Base-by-base conservation (phyloP, 2,329 filamentous ascomycete species). In the Diaporthe humulicola region DNA sequence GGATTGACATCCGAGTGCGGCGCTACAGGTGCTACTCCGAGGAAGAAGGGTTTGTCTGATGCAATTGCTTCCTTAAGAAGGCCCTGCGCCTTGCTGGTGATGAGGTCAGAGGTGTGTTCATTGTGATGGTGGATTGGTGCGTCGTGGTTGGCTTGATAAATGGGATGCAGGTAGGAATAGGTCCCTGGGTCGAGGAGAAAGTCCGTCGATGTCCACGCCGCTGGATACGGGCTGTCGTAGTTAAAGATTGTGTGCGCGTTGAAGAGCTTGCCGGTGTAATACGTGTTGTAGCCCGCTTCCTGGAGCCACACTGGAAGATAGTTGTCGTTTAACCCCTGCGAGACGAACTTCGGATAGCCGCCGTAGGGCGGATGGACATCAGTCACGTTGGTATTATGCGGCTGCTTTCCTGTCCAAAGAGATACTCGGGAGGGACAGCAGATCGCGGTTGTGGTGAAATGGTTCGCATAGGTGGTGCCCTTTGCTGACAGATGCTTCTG, bases 351-450 rank as follows among this genome's bases (percentile, higher is more conserved):
- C 6, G 87, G 87, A 75, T 87, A 89, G 8, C 83, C 83, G 87
- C 87, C 88, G 75, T 89, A 89, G 15, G 88, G 89, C 7, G 75
- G 75, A 40, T 75, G 56, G 2, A 76, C 75, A 50, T 75, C 75
- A 8, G 75, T 76, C 7, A 76, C 75, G 14, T 76, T 76, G 0
- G 92, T 93, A 77, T 93, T 94, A 78, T 94, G 93, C 0, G 92
- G 90, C 9, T 90, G 87, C 78, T 89, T 90, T 0, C 93, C 92
- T 0, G 92, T 93, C 88, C 88, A 90, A 1, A 94, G 81, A 19
- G 88, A 90, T 2, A 93, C 92, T 2, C 93, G 86, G 0, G 92
- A 91, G 0, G 93, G 93, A 77, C 93, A 94, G 81, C 93, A 94
- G 0, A 93, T 81, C 0, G 93, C 87, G 0, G 91, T 90, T 0